phyloP scores from a whole-genome alignment of 139 green algal species.

The Volvox africanus region DNA sequence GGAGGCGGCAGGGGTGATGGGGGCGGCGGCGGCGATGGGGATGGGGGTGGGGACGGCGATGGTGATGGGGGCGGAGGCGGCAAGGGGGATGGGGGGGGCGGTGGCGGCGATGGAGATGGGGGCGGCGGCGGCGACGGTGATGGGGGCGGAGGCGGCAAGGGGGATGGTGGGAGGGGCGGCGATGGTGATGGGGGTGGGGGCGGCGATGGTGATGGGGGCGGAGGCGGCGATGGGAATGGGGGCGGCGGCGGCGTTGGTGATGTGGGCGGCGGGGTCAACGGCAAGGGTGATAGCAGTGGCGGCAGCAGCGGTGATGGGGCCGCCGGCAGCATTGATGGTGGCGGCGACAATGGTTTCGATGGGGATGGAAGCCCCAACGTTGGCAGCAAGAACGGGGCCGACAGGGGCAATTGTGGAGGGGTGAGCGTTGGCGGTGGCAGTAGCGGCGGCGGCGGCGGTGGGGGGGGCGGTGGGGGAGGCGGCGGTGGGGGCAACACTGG shows the following conservation, averaged over 20 bases:
- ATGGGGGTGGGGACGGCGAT: neutral
- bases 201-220: too few species aligned
- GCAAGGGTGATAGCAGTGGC: neutral
- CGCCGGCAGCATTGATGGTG: neutral
- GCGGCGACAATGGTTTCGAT: neutral
- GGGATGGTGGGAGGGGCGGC: neutral
- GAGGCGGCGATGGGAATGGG: neutral
- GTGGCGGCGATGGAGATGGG: neutral
- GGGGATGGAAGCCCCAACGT: too few species aligned
- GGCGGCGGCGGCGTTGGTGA: neutral
- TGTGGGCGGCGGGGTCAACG: neutral
- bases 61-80: neutral
- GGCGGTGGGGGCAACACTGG: neutral
- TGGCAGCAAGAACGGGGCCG: neutral
- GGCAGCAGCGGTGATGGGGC: neutral
- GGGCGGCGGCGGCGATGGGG: neutral
- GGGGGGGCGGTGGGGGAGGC: too few species aligned
- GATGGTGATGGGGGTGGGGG: too few species aligned
- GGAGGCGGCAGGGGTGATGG: neutral
- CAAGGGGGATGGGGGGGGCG: neutral
- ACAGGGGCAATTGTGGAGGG: neutral
- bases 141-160: neutral
- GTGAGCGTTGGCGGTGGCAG: too few species aligned
- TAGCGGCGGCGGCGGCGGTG: too few species aligned
- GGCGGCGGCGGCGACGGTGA: neutral